Conservation (phyloP, 2,329 filamentous ascomycete genomes). For the Fusarium nelsonii region DNA sequence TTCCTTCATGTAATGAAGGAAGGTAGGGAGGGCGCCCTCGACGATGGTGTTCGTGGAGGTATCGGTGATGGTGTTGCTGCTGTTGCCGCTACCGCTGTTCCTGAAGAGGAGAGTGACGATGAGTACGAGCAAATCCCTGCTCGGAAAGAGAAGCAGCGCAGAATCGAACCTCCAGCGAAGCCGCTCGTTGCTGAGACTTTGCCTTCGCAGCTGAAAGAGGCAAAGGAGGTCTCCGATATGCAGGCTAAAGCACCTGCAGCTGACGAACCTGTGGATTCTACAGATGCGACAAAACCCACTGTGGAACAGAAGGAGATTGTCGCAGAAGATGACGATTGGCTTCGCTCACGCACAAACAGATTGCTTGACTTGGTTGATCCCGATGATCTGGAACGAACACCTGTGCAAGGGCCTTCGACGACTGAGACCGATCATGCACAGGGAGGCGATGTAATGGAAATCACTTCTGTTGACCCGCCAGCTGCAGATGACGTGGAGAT, state of each 20-base stretch:
- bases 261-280: slow-evolving; percentile 39
- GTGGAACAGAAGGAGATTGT: slow-evolving; percentile 51
- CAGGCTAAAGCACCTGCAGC: slow-evolving; percentile 31
- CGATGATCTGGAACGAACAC: slow-evolving; percentile 62
- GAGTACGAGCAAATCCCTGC: slow-evolving; percentile 77
- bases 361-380: slow-evolving; percentile 87
- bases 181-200: slow-evolving; percentile 33
- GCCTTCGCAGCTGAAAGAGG: slow-evolving; percentile 39
- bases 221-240: slow-evolving; percentile 21
- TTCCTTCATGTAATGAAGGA: slow-evolving; percentile 86
- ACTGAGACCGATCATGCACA: slow-evolving; percentile 35
- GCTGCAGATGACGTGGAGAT: slow-evolving; percentile 37
- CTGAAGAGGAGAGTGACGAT: slow-evolving; percentile 74
- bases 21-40: slow-evolving; percentile 52
- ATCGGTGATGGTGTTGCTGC: slow-evolving; percentile 37
- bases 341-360: slow-evolving; percentile 88
- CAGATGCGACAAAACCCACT: slow-evolving; percentile 40
- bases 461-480: slow-evolving; percentile 29
- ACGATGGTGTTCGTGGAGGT: slow-evolving; percentile 48
- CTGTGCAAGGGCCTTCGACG: slow-evolving; percentile 31
- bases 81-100: slow-evolving; percentile 54
- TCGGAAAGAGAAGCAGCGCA: slow-evolving; percentile 62
- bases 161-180: slow-evolving; percentile 48
- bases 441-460: slow-evolving; percentile 32
- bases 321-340: slow-evolving; percentile 88